Evolutionary conservation across 2,329 filamentous ascomycete species (phyloP).

Genomic region (Eurotiales sp.): DNA sequence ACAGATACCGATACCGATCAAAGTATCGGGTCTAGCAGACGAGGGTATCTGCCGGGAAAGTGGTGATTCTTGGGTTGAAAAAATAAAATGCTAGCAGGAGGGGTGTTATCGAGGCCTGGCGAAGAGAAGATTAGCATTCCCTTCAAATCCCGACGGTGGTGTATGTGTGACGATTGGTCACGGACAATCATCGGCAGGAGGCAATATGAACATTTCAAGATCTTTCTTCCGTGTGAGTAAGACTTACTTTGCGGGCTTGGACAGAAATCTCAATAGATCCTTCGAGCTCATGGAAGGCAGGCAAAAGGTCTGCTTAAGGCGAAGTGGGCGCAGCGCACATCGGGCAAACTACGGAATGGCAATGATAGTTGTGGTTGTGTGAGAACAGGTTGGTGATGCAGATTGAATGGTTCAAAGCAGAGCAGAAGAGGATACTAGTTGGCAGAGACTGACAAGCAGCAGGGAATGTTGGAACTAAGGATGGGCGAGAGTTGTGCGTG

Average conservation of each 20-base stretch:
- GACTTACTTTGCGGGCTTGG: slow-evolving; percentile 87
- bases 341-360: slow-evolving; percentile 21
- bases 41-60: slow-evolving; percentile 58
- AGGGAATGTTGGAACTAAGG: background rate
- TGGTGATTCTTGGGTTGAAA: slow-evolving; percentile 10
- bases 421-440: background rate
- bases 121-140: slow-evolving; percentile 5
- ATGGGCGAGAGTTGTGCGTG: background rate
- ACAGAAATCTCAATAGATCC: slow-evolving; percentile 88
- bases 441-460: too few species aligned
- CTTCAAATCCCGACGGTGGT: background rate
- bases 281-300: slow-evolving; percentile 79
- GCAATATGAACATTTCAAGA: too few species aligned
- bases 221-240: background rate
- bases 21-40: slow-evolving; percentile 85
- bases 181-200: background rate
- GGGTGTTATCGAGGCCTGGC: slow-evolving; percentile 62
- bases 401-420: background rate
- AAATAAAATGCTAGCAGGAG: slow-evolving; percentile 17
- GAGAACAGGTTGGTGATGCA: background rate
- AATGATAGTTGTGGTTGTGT: background rate
- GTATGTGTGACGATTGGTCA: background rate
- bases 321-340: slow-evolving; percentile 30
- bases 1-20: slow-evolving; percentile 76
- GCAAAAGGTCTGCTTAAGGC: slow-evolving; percentile 29